Conservation (phyloP, 2,329 filamentous ascomycete species). For the Alternaria sp. region DNA sequence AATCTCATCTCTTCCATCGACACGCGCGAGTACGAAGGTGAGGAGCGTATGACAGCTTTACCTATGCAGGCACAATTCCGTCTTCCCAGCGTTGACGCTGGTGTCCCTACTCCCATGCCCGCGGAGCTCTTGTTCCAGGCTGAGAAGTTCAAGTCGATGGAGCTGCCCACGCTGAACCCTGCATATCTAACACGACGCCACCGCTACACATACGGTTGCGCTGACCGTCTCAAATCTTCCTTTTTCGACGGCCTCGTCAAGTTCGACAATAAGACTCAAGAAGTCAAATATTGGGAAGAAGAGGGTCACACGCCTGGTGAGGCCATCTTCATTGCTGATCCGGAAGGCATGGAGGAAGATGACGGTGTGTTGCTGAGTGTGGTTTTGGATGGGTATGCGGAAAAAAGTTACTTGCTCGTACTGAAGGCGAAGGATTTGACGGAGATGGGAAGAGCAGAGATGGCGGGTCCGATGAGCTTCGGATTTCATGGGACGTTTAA, state of each 20-base stretch:
- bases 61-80: constrained; percentile 44
- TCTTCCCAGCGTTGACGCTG: constrained; percentile 48
- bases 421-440: constrained; percentile 69
- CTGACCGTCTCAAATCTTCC: constrained; percentile 66
- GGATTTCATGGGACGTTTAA: constrained; percentile 72
- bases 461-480: constrained; percentile 67
- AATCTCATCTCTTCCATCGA: constrained; percentile 38
- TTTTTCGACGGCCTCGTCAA: constrained; percentile 72
- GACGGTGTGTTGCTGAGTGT: constrained; percentile 70
- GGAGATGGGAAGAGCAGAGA: constrained; percentile 71
- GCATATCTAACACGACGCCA: constrained; percentile 61
- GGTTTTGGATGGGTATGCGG: constrained; percentile 68
- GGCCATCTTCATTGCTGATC: constrained; percentile 70
- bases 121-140: constrained; percentile 24
- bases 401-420: constrained; percentile 71
- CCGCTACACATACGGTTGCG: constrained; percentile 69
- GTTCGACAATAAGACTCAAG: constrained; percentile 66
- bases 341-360: constrained; percentile 64
- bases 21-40: constrained; percentile 25
- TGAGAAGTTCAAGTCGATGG: constrained; percentile 59
- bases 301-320: constrained; percentile 73
- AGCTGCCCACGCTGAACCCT: constrained; percentile 74
- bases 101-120: constrained; percentile 5
- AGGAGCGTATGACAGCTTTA: constrained; percentile 37
- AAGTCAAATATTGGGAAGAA: constrained; percentile 65